Evolutionary conservation across 2,329 filamentous ascomycete species (phyloP).

Genomic region (Chaetomium sp.): DNA sequence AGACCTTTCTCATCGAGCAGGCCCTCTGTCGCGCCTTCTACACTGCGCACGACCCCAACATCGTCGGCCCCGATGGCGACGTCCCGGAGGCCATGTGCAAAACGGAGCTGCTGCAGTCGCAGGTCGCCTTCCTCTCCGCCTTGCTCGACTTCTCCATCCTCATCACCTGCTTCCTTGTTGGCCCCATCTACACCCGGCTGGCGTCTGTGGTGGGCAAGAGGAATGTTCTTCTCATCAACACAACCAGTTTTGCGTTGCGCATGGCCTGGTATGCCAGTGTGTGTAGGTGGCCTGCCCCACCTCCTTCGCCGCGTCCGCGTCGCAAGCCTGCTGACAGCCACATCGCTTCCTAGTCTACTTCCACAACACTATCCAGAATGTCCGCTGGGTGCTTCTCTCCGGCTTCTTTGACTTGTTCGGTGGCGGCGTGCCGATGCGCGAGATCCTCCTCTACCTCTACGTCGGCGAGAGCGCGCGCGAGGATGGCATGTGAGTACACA

Average conservation of each 20-base stretch:
- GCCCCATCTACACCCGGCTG: not conserved
- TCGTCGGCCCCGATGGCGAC: not conserved
- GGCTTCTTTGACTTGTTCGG: not conserved
- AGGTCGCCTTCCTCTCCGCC: not conserved
- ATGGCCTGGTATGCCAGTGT: not conserved
- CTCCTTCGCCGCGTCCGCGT: not conserved
- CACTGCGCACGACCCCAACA: not conserved
- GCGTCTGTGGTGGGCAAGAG: not conserved
- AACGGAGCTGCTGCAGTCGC: not conserved
- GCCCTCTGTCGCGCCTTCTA: not conserved
- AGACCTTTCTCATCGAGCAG: not conserved
- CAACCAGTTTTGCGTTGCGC: not conserved
- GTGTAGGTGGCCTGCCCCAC: not conserved
- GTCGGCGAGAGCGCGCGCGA: not conserved
- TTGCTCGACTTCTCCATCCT: not conserved
- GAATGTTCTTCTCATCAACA: not conserved
- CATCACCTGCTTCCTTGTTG: not conserved
- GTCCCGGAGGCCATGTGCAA: not conserved
- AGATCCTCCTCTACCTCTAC: not conserved
- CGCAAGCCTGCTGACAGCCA: not conserved
- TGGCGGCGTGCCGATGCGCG: not conserved
- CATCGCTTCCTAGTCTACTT: not conserved
- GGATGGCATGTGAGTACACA: not conserved
- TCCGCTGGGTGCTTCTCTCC: not conserved
- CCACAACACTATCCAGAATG: not conserved